phyloP scores from a whole-genome alignment of 2,329 filamentous ascomycete genomes.

The Cladobotryum mycophilum region DNA sequence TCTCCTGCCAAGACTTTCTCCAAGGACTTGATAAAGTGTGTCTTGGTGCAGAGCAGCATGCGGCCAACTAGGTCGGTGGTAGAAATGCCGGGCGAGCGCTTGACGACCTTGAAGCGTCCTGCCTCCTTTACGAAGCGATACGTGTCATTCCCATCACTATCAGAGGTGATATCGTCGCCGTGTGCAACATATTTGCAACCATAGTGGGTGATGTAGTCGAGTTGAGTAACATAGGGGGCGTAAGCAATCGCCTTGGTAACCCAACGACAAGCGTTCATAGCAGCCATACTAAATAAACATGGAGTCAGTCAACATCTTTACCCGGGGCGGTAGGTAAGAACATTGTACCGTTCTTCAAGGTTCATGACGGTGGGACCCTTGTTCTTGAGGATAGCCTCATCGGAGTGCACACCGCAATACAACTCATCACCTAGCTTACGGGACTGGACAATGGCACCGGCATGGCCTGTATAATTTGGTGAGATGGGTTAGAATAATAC shows the following conservation, averaged over 20 bases:
- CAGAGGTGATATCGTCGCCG: constrained; percentile 94
- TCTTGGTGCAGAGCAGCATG: constrained; percentile 93
- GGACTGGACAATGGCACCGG: constrained; percentile 93
- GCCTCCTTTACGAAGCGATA: constrained; percentile 97
- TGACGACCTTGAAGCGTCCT: constrained; percentile 91
- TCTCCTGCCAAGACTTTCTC: constrained; percentile 60
- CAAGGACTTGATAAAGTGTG: constrained; percentile 84
- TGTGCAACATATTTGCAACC: constrained; percentile 95
- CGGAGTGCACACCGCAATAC: constrained; percentile 88
- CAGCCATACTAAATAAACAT: constrained; percentile 62
- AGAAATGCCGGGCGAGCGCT: constrained; percentile 90
- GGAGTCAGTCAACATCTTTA: constrained; percentile 1
- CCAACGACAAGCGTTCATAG: constrained; percentile 94
- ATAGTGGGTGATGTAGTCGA: constrained; percentile 92
- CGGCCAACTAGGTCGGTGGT: constrained; percentile 97
- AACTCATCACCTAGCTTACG: constrained; percentile 85
- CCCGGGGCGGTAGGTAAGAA: constrained; percentile 1
- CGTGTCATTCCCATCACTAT: constrained; percentile 89
- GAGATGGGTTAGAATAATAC: neutral
- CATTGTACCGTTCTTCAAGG: constrained; percentile 67
- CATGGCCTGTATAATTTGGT: constrained; percentile 62
- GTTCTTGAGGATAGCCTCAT: constrained; percentile 91
- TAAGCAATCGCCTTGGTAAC: constrained; percentile 74
- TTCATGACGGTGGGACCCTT: constrained; percentile 98
- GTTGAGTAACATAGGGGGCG: constrained; percentile 89